Conservation (phyloP, 2,329 filamentous ascomycete species). For the Penicillium sp. region DNA sequence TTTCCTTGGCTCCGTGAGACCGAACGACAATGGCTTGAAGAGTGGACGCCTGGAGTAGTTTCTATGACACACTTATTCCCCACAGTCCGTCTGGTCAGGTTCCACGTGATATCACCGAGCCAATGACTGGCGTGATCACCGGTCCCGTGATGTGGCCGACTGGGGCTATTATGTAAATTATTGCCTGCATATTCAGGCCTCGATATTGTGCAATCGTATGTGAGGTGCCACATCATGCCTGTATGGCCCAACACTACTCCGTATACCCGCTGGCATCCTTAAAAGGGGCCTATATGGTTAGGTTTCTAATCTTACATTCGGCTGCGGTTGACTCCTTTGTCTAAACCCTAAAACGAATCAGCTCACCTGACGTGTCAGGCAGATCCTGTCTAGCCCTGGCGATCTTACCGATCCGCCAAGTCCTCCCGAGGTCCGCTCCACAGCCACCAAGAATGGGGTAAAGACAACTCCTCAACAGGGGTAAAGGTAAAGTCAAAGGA, state of each 20-base stretch:
- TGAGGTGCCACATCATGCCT: background rate
- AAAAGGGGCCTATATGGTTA: background rate
- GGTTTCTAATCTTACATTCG: background rate
- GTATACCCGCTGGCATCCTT: too few relatives aligned
- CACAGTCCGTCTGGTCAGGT: background rate
- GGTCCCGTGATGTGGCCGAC: background rate
- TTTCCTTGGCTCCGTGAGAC: constrained; percentile 14
- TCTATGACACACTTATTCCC: constrained; percentile 19
- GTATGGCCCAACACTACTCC: background rate
- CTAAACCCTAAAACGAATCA: background rate
- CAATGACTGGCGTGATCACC: background rate
- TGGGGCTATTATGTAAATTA: background rate
- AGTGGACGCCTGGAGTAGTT: constrained; percentile 6
- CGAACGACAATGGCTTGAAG: constrained; percentile 7
- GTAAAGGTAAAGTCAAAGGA: background rate
- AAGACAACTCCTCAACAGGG: background rate
- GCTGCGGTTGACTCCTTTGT: background rate
- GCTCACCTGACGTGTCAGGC: background rate
- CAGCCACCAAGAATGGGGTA: background rate
- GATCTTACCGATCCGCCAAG: constrained; percentile 3
- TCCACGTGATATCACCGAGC: constrained; percentile 1
- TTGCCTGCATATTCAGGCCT: background rate
- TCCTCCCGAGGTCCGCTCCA: constrained; percentile 1
- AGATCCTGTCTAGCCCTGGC: constrained; percentile 4
- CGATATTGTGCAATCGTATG: background rate